Conservation (phyloP, 2,329 filamentous ascomycete genomes). For the Phialocephala sp. region DNA sequence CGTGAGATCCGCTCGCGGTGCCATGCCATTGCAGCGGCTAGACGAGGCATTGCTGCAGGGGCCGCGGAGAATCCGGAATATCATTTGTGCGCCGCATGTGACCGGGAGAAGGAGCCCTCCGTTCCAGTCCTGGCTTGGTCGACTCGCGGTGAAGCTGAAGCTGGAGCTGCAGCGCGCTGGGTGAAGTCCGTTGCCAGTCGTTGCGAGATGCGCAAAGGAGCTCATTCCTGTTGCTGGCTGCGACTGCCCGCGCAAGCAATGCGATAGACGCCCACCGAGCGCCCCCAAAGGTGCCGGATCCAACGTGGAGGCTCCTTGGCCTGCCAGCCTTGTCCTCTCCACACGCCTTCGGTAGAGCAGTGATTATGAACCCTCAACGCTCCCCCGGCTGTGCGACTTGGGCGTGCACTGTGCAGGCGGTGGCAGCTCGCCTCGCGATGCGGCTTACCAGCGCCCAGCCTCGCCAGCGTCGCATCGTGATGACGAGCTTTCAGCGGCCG, state of each 20-base stretch:
- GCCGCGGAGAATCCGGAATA: not conserved
- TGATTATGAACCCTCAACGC: slow-evolving; percentile 5
- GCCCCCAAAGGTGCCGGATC: not conserved
- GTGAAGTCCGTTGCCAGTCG: slow-evolving; percentile 5
- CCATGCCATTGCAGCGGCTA: slow-evolving; percentile 7
- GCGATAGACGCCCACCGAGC: not conserved
- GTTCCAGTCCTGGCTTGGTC: slow-evolving; percentile 5
- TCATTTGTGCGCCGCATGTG: slow-evolving; percentile 8
- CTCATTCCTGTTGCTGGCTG: slow-evolving; percentile 5
- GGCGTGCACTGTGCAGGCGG: not conserved
- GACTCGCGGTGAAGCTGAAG: slow-evolving; percentile 17
- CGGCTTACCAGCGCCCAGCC: not conserved
- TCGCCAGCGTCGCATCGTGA: not conserved
- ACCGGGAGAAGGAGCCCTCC: not conserved
- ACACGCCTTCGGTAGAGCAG: slow-evolving; percentile 6
- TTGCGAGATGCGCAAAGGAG: not conserved
- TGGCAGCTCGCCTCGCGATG: not conserved
- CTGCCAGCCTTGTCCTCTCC: slow-evolving; percentile 6
- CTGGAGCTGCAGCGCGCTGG: not conserved
- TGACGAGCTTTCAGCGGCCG: slow-evolving; percentile 1
- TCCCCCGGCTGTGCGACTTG: slow-evolving; percentile 3
- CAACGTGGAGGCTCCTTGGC: not conserved
- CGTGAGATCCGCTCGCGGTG: slow-evolving; percentile 8
- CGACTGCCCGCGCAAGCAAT: not conserved
- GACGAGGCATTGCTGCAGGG: slow-evolving; percentile 7